Conservation (phyloP, 208 protist species). For the Histomonas meleagridis region DNA sequence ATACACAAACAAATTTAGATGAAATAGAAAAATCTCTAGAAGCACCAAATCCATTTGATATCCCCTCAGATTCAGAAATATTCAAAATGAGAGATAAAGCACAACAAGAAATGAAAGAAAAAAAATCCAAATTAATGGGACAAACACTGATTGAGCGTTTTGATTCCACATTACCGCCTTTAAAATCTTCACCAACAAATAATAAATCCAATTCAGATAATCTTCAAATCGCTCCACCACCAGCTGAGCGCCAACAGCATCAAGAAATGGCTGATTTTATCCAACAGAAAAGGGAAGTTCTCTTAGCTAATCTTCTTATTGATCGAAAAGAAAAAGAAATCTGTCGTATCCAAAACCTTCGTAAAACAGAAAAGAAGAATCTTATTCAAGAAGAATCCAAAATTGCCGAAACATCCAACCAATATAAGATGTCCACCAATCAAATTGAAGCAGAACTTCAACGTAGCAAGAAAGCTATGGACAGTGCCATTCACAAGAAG, state of each 20-base stretch:
- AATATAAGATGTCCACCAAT: conserved; percentile 1
- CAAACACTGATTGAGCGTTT: neutral
- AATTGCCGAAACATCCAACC: conserved; percentile 24
- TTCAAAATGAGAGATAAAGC: neutral
- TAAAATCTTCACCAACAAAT: neutral
- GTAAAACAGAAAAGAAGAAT: conserved; percentile 35
- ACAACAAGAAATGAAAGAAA: neutral
- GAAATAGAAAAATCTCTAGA: neutral
- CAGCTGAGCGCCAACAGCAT: neutral
- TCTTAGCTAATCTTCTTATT: neutral
- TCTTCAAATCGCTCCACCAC: neutral
- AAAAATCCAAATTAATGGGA: neutral
- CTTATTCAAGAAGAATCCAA: conserved; percentile 27
- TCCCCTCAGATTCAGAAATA: neutral
- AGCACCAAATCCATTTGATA: neutral
- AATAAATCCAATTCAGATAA: neutral
- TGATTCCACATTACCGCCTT: neutral
- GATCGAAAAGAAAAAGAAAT: conserved; percentile 33
- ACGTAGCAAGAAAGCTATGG: neutral
- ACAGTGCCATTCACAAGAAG: neutral
- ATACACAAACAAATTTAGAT: neutral
- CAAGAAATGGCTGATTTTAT: conserved; percentile 30
- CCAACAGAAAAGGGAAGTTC: neutral
- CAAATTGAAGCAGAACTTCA: conserved; percentile 27
- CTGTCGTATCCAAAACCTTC: neutral